Conservation (phyloP, 805 yeast genomes). For the Ogataea dorogensis region DNA sequence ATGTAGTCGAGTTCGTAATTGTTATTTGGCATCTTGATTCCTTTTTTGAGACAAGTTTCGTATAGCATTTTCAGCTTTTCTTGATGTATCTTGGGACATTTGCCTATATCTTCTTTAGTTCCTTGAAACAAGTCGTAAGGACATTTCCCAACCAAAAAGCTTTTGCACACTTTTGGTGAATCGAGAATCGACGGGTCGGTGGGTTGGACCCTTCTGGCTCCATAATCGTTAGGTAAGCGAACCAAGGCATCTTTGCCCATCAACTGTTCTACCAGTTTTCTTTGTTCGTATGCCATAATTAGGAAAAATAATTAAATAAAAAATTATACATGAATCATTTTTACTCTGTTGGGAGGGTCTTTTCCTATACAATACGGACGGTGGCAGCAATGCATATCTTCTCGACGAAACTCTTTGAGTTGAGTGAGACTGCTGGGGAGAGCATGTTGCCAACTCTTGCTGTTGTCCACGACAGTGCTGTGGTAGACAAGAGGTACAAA, state of each 20-base stretch:
- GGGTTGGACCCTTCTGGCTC: constrained; percentile 14
- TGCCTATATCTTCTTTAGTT: constrained; percentile 80
- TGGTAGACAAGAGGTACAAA: constrained; percentile 62
- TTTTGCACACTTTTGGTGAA: constrained; percentile 69
- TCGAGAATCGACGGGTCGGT: constrained; percentile 37
- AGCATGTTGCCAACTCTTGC: constrained; percentile 92
- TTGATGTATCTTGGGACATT: constrained; percentile 72
- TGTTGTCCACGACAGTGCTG: constrained; percentile 72
- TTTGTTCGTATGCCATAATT: constrained; percentile 59
- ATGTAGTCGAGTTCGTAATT: constrained; percentile 48
- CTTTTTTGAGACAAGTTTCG: constrained; percentile 45
- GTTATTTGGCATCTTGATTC: constrained; percentile 36
- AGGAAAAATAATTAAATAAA: constrained; percentile 1
- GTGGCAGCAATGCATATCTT: constrained; percentile 64
- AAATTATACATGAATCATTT: constrained; percentile 6
- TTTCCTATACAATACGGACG: constrained; percentile 48
- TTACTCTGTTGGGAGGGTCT: constrained; percentile 16
- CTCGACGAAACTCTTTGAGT: constrained; percentile 25
- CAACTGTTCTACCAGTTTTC: constrained; percentile 71
- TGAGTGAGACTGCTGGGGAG: constrained; percentile 77
- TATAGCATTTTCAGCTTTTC: constrained; percentile 74
- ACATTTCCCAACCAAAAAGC: constrained; percentile 81
- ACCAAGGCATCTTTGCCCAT: constrained; percentile 63
- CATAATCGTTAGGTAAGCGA: constrained; percentile 30
- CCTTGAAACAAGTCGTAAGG: constrained; percentile 81